Conservation (phyloP, 2,329 filamentous ascomycete genomes). For the Fusarium burgessii region DNA sequence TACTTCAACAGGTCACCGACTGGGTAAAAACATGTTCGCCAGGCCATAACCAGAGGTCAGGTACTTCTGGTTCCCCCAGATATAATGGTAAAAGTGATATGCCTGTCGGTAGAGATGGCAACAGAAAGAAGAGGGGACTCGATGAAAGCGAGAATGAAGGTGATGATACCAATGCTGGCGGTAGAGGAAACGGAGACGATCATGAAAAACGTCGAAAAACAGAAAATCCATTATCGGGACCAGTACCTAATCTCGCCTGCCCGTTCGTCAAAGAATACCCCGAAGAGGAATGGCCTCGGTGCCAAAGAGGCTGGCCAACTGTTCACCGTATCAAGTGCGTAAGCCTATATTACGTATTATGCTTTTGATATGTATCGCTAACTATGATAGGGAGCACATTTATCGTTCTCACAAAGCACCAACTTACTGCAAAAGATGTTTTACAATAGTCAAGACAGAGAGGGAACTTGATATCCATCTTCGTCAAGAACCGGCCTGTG, state of each 20-base stretch:
- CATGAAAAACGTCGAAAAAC: conserved; percentile 33
- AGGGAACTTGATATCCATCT: conserved; percentile 10
- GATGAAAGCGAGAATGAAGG: conserved; percentile 1
- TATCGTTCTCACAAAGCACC: conserved; percentile 19
- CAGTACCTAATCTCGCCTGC: conserved; percentile 12
- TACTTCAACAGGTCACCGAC: conserved; percentile 6
- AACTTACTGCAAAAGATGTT: conserved; percentile 25
- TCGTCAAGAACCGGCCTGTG: conserved; percentile 7
- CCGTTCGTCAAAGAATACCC: conserved; percentile 30
- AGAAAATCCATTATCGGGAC: background rate
- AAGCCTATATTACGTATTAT: background rate
- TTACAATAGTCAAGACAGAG: conserved; percentile 1
- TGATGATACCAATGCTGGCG: background rate
- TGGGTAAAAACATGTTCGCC: conserved; percentile 20
- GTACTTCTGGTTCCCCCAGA: background rate
- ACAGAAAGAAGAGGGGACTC: conserved; percentile 23
- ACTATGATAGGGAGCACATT: conserved; percentile 23
- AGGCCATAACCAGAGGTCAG: background rate
- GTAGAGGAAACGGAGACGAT: conserved; percentile 23
- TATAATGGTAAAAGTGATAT: background rate
- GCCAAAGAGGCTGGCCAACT: conserved; percentile 10
- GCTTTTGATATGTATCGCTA: background rate
- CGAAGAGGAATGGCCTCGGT: background rate
- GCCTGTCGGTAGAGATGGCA: background rate
- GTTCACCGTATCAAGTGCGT: conserved; percentile 30